Evolutionary conservation across 2,329 filamentous ascomycete species (phyloP).

Genomic region (Trichoderma oligosporum): DNA sequence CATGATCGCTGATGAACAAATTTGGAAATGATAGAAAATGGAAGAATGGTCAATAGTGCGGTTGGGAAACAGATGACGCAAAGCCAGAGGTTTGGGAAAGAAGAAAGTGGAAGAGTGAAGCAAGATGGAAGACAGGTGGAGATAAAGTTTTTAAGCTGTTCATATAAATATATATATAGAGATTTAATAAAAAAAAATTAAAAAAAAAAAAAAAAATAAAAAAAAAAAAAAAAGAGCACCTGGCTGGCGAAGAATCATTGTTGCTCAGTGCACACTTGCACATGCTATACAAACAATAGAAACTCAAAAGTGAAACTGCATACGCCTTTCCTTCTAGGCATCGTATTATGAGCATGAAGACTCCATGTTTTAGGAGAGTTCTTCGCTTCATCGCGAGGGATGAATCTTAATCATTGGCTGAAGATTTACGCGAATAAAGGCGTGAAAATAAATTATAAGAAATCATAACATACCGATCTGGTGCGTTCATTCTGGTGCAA

Average conservation of each 20-base stretch:
- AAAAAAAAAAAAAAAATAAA: background rate
- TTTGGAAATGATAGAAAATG: background rate
- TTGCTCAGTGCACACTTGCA: slow-evolving; percentile 9
- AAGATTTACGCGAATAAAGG: background rate
- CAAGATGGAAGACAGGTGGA: background rate
- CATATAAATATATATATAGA: too few species aligned
- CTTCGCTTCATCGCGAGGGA: background rate
- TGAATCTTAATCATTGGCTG: background rate
- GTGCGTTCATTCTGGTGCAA: slow-evolving; percentile 50
- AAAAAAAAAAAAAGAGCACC: background rate
- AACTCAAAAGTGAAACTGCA: background rate
- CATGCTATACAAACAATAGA: too few species aligned
- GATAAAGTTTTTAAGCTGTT: background rate
- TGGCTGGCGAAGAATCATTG: slow-evolving; percentile 1
- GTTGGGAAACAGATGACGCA: background rate
- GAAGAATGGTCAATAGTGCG: background rate
- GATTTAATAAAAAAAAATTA: background rate
- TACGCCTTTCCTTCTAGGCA: background rate
- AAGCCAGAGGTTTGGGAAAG: background rate
- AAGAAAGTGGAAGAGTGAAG: background rate
- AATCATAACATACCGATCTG: slow-evolving; percentile 46
- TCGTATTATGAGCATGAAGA: background rate
- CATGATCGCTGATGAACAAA: slow-evolving; percentile 26
- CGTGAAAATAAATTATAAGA: background rate
- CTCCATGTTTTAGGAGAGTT: background rate